Base-by-base conservation (phyloP, 352 stramenopile genomes). In the Globisporangium sylvaticum region DNA sequence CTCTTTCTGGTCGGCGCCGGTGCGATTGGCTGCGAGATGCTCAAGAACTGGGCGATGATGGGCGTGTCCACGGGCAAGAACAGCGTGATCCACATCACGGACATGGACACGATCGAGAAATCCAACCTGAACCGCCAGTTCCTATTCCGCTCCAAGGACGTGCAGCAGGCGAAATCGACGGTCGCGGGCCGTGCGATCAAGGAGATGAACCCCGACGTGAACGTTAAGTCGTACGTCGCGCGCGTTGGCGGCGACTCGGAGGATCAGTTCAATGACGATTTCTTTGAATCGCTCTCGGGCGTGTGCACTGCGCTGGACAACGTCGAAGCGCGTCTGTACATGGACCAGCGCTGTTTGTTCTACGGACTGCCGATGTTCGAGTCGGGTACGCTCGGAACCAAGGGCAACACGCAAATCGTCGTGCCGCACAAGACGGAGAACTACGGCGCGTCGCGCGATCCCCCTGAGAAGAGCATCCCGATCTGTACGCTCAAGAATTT, bases 401-500 rank as follows among this genome's bases (percentile, higher is more conserved):
- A 99, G 79, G 97, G 93, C 52, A 99, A 99, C 77, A 99, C 97
- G 3, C 91, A 98, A 62, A 76, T 97, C 64, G 86, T 96, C 22
- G 87, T 97, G 22, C 89, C 89, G 3, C 84, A 95, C 77, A 91
- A 94, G 62, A 97, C 97, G 27, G 89, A 97, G 66, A 99, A 99
- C 76, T 99, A 99, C 70, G 96, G 97, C 20, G 97, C 93, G 77
- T 99, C 96, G 44, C 92, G 96, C 46, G 98, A 99, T 76, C 97
- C 97, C 67, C 97, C 97, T 6, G 98, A 99, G 80, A 99, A 99
- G 81, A 98, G 89, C 60, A 99, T 99, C 74, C 98, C 98, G 9
- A 97, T 99, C 58, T 99, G 98, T 73, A 99, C 98, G 1, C 82
- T 99, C 24, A 99, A 99, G 83, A 99, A 99, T 81, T 99, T 99